These are phyloP conservation scores for Boletus patriciae DNA, from an alignment of 768 basidiomycete species.

Conservation along the genomic window DNA sequence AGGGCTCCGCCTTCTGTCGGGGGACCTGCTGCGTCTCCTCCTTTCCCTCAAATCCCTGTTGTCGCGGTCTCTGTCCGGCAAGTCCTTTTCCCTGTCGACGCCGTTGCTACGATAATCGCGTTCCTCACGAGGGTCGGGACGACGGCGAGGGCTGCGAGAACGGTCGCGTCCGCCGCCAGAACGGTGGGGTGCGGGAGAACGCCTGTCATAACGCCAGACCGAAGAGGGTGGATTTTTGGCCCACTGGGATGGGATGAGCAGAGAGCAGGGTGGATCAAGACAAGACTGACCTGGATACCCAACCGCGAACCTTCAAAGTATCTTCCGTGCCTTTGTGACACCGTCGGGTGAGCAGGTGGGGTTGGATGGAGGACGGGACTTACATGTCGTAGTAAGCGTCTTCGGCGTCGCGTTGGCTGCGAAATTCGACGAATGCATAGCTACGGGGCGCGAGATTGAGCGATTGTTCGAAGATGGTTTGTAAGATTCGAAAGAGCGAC, in stretches of 20 bases:
- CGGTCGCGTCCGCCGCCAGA: slow-evolving; percentile 43
- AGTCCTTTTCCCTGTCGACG: slow-evolving; percentile 37
- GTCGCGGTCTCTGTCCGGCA: slow-evolving; percentile 32
- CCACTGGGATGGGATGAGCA: slow-evolving; percentile 49
- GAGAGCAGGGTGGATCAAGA: not conserved
- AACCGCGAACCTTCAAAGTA: slow-evolving; percentile 72
- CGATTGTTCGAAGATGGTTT: slow-evolving; percentile 41
- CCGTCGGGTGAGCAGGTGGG: slow-evolving; percentile 12
- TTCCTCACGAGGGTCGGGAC: slow-evolving; percentile 39
- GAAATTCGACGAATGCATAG: slow-evolving; percentile 87
- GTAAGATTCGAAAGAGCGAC: slow-evolving; percentile 39
- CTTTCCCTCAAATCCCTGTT: slow-evolving; percentile 46
- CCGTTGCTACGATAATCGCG: slow-evolving; percentile 40
- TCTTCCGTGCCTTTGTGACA: slow-evolving; percentile 62
- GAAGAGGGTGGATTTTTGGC: slow-evolving; percentile 81
- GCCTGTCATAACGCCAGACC: slow-evolving; percentile 76
- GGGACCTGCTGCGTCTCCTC: slow-evolving; percentile 50
- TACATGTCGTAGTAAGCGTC: slow-evolving; percentile 85
- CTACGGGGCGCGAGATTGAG: slow-evolving; percentile 66
- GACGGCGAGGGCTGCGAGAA: slow-evolving; percentile 55
- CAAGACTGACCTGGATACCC: slow-evolving; percentile 62
- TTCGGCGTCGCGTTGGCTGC: slow-evolving; percentile 73
- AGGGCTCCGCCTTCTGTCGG: slow-evolving; percentile 47
- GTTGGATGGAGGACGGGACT: slow-evolving; percentile 24
- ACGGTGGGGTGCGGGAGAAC: slow-evolving; percentile 45